Base-by-base conservation (phyloP, 805 yeast genomes). In the Hanseniaspora guilliermondii region DNA sequence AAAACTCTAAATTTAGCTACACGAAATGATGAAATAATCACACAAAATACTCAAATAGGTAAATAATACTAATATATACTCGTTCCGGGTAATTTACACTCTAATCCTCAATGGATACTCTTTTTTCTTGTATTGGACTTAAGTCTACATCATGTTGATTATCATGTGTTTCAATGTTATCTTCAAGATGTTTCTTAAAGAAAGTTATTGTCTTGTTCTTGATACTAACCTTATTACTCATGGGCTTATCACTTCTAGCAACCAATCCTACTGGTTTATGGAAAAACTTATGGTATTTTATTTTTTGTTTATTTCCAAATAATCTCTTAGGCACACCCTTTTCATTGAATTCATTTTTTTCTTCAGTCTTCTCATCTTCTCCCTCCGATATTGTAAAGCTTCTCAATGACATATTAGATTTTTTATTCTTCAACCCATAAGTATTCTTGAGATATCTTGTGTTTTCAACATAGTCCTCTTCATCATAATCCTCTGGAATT, bases 401-500 rank as follows among this genome's bases (percentile, higher is more conserved):
- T 62, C 12, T 49, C 33, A 40, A 61, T 61, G 6, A 50, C 30
- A 41, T 56, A 57, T 9, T 52, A 44, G 27, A 52, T 49, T 12
- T 56, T 53, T n/a, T 46, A 42, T 3, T 16, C 19, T 3, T 45
- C 39, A 49, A 19, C 6, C 19, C 21, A 16, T 16, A 25, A 7
- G 35, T 2, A 8, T 16, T 42, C 35, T 38, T 24, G 14, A 21
- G 7, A n/a, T 14, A 39, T 22, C 17, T 22, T 16, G 42, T 22
- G 11, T 39, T 39, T n/a, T 39, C 42, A 17, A 32, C 19, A 64
- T 63, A 61, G n/a, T 63, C 60, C 36, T 63, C 67, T 3, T 64
- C 58, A 53, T 67, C 68, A 45, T 58, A 71, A 52, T 74, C 76
- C 56, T 72, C 77, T 1, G 80, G 78, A 4, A 77, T 67, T 2